These are phyloP conservation scores for Salix dunnii DNA, from an alignment of 345 rosid genomes.

Conservation along the genomic window DNA sequence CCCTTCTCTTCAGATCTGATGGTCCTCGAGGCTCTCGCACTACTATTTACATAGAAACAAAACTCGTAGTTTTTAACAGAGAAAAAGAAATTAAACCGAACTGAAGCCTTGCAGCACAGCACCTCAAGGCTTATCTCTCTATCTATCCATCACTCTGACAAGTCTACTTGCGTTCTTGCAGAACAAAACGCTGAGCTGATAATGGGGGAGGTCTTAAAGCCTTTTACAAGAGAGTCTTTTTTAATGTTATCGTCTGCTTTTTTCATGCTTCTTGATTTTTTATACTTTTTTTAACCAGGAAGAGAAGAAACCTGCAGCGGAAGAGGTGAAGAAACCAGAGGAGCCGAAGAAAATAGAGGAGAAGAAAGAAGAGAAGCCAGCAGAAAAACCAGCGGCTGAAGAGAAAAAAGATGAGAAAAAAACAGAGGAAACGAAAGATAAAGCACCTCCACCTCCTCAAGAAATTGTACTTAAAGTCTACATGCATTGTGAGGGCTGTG, in stretches of 20 bases:
- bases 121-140: conserved; percentile 14
- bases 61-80: background rate
- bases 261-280: background rate
- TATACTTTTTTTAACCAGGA: conserved; percentile 32
- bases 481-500: conserved; percentile 99
- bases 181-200: conserved; percentile 5
- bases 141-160: background rate
- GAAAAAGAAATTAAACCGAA: background rate
- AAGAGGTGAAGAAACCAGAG: conserved; percentile 35
- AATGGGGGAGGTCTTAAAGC: conserved; percentile 63
- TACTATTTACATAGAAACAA: background rate
- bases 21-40: background rate
- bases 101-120: background rate
- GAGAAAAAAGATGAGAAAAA: conserved; percentile 42
- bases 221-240: background rate
- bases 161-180: background rate
- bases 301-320: conserved; percentile 46
- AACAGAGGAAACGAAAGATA: conserved; percentile 39
- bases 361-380: conserved; percentile 25
- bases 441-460: conserved; percentile 48
- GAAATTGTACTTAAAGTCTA: conserved; percentile 72
- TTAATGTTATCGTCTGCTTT: background rate
- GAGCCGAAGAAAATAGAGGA: conserved; percentile 34
- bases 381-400: conserved; percentile 30
- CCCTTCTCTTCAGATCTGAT: conserved; percentile 27